Evolutionary conservation across 2,329 filamentous ascomycete genomes (phyloP).

Genomic region (Cylindrodendrum hubeiense): DNA sequence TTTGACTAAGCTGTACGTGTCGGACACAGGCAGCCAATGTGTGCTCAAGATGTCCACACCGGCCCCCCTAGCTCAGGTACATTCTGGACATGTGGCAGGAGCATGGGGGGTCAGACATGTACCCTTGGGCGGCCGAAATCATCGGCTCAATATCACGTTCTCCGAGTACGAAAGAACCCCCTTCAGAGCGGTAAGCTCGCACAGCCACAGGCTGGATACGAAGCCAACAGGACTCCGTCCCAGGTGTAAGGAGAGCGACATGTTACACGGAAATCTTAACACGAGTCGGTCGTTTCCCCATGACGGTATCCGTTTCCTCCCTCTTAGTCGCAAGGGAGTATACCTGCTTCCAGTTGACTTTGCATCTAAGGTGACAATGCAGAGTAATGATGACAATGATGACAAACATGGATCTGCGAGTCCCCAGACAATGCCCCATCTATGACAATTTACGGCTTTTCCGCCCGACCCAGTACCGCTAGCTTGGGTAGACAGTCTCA

Average conservation of each 20-base stretch:
- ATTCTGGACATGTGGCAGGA: not conserved
- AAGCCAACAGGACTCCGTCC: not conserved
- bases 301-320: not conserved
- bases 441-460: not conserved
- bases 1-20: not conserved
- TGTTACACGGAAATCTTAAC: not conserved
- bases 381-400: too few relatives aligned
- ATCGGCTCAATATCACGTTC: not conserved
- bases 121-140: slow-evolving; percentile 1
- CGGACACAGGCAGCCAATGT: not conserved
- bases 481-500: slow-evolving; percentile 27
- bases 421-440: not conserved
- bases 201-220: not conserved
- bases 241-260: not conserved
- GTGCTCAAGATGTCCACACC: not conserved
- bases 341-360: not conserved
- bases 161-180: not conserved
- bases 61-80: not conserved
- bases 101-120: slow-evolving; percentile 1
- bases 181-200: not conserved
- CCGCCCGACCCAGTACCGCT: not conserved
- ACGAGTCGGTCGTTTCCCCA: not conserved
- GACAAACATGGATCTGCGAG: not conserved
- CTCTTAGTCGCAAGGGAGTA: not conserved
- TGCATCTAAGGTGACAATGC: not conserved